These are phyloP conservation scores for Areca catechu DNA, from an alignment of 176 grass and related monocot genomes.

Conservation along the genomic window DNA sequence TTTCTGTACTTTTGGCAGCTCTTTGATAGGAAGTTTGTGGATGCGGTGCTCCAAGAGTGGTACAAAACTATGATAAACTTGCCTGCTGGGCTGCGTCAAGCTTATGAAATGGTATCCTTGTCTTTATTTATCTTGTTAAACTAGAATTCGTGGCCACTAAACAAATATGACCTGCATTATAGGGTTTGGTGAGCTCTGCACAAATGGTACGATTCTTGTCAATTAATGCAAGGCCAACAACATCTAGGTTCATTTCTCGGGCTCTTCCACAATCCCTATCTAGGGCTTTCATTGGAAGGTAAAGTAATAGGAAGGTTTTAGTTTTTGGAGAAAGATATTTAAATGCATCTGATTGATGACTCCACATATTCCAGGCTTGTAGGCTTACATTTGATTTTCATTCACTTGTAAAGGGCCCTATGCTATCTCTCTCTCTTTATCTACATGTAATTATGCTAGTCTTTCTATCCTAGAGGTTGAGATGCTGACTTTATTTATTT, in stretches of 20 bases:
- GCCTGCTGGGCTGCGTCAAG: slow-evolving; percentile 80
- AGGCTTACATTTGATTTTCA: too few species aligned
- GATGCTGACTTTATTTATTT: too few species aligned
- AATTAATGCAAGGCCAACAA: slow-evolving; percentile 79
- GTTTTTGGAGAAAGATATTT: neutral
- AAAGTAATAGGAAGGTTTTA: slow-evolving; percentile 13
- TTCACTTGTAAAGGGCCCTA: too few species aligned
- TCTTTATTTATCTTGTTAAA: neutral
- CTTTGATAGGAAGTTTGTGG: slow-evolving; percentile 89
- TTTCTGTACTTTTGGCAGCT: slow-evolving; percentile 34
- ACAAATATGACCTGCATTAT: slow-evolving; percentile 21
- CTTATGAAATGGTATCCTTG: slow-evolving; percentile 78
- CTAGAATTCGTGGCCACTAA: slow-evolving; percentile 2
- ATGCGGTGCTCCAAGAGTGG: slow-evolving; percentile 96
- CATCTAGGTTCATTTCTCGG: slow-evolving; percentile 65
- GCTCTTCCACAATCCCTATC: slow-evolving; percentile 73
- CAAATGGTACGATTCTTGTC: slow-evolving; percentile 81
- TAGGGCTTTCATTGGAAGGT: slow-evolving; percentile 94
- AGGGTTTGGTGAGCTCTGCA: slow-evolving; percentile 93
- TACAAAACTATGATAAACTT: slow-evolving; percentile 77
- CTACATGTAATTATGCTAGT: too few species aligned
- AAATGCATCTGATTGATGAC: neutral
- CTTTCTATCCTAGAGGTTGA: too few species aligned
- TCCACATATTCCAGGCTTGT: too few species aligned
- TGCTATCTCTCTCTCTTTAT: too few species aligned